Evolutionary conservation across 306 rosid species (phyloP).

Genomic region (Pyrus betulifolia): DNA sequence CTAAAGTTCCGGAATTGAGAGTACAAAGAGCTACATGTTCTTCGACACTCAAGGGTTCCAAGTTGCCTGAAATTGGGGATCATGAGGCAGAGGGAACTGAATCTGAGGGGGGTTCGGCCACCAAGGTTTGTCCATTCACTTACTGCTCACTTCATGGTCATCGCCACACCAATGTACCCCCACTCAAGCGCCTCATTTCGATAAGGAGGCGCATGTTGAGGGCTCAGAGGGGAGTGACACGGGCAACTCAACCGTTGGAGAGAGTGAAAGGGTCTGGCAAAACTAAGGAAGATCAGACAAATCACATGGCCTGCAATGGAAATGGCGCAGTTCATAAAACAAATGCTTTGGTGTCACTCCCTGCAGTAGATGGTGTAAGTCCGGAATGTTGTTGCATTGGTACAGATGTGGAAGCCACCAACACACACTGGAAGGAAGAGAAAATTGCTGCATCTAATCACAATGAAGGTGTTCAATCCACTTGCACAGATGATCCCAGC

Average conservation of each 20-base stretch:
- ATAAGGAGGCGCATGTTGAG: slow-evolving; percentile 55
- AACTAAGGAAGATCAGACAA: slow-evolving; percentile 37
- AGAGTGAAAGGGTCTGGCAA: slow-evolving; percentile 32
- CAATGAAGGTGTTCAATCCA: slow-evolving; percentile 8
- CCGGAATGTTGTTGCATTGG: neutral
- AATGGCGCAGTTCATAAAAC: slow-evolving; percentile 12
- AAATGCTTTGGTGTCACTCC: neutral
- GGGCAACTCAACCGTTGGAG: slow-evolving; percentile 19
- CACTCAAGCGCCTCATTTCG: slow-evolving; percentile 60
- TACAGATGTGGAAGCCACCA: neutral
- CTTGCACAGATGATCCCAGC: neutral
- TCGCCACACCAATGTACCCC: slow-evolving; percentile 42
- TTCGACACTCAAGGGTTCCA: slow-evolving; percentile 64
- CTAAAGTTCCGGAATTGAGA: slow-evolving; percentile 33
- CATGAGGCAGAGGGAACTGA: slow-evolving; percentile 36
- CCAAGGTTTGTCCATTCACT: slow-evolving; percentile 58
- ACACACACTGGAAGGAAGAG: neutral
- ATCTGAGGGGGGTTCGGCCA: slow-evolving; percentile 23
- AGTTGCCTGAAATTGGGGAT: slow-evolving; percentile 34
- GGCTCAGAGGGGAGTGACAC: slow-evolving; percentile 36
- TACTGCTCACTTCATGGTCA: slow-evolving; percentile 92
- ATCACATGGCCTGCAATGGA: slow-evolving; percentile 15
- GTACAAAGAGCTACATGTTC: slow-evolving; percentile 67
- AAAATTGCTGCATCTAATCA: neutral
- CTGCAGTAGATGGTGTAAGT: neutral